Percentiles rank a stretch among this genome's conserved stretches.
These are phyloP conservation scores for Trametes punicea DNA, from an alignment of 768 basidiomycete genomes.

Conservation along the genomic window DNA sequence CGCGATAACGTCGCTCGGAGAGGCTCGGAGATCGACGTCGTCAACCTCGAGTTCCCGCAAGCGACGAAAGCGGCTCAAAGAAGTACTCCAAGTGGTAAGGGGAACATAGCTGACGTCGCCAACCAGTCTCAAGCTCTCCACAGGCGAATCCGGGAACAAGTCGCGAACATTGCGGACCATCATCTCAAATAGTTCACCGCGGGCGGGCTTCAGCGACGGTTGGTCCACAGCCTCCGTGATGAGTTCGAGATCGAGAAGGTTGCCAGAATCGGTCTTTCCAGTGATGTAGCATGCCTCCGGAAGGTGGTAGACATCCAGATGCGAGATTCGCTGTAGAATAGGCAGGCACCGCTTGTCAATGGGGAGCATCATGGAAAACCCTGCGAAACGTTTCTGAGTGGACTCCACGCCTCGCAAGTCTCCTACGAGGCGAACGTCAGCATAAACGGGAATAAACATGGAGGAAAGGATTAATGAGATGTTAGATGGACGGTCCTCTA, in stretches of 20 bases:
- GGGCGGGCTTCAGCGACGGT: neutral
- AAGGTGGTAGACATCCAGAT: neutral
- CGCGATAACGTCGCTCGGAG: neutral
- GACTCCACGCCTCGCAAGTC: neutral
- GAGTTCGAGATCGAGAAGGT: neutral
- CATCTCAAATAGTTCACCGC: conserved; percentile 1
- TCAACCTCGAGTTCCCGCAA: neutral
- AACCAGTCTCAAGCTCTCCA: neutral
- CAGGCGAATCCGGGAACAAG: neutral
- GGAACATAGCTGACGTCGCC: neutral
- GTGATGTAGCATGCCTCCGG: neutral
- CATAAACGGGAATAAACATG: neutral
- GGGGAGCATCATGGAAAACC: neutral
- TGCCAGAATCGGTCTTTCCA: neutral
- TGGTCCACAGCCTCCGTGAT: neutral
- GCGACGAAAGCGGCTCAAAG: neutral
- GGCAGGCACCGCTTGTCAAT: neutral
- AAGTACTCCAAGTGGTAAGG: neutral
- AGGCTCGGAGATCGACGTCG: neutral
- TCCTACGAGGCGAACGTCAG: neutral
- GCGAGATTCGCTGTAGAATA: neutral
- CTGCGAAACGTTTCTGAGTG: neutral
- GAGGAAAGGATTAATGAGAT: conserved; percentile 2
- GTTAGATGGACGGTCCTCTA: neutral
- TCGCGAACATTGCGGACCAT: neutral